phyloP scores from a whole-genome alignment of 306 rosid genomes.

The Citrullus colocynthis region DNA sequence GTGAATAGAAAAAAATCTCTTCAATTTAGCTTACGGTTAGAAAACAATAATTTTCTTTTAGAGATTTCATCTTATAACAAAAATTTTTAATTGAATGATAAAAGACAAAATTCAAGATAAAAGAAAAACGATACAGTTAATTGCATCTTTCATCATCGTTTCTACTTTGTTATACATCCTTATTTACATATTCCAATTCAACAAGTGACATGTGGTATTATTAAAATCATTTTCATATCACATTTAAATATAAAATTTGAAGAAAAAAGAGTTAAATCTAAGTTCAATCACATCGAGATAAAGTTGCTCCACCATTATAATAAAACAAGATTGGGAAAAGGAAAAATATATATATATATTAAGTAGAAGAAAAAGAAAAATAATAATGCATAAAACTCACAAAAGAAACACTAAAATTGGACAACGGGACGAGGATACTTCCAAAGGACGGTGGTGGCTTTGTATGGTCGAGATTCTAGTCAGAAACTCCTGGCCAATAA shows the following conservation, averaged over 20 bases:
- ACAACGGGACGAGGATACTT: neutral
- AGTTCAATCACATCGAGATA: neutral
- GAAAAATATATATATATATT: too few species aligned
- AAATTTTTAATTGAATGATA: too few species aligned
- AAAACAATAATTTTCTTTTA: too few species aligned
- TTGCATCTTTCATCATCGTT: too few species aligned
- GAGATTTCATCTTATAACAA: too few species aligned
- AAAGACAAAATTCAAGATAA: too few species aligned
- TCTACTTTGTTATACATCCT: too few species aligned
- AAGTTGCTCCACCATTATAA: neutral
- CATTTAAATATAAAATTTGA: neutral
- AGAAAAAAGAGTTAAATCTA: neutral
- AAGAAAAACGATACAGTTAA: too few species aligned
- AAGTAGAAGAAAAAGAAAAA: neutral
- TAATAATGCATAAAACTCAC: neutral
- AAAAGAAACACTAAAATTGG: neutral
- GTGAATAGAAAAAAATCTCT: too few species aligned
- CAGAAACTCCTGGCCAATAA: neutral
- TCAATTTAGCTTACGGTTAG: too few species aligned
- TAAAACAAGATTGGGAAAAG: neutral
- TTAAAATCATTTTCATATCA: neutral
- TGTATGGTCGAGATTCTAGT: slow-evolving; percentile 15
- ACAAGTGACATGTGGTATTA: too few species aligned
- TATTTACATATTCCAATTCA: too few species aligned
- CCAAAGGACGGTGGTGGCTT: slow-evolving; percentile 17